Base-by-base conservation (phyloP, 352 stramenopile species). In the Pythium sukuiense region DNA sequence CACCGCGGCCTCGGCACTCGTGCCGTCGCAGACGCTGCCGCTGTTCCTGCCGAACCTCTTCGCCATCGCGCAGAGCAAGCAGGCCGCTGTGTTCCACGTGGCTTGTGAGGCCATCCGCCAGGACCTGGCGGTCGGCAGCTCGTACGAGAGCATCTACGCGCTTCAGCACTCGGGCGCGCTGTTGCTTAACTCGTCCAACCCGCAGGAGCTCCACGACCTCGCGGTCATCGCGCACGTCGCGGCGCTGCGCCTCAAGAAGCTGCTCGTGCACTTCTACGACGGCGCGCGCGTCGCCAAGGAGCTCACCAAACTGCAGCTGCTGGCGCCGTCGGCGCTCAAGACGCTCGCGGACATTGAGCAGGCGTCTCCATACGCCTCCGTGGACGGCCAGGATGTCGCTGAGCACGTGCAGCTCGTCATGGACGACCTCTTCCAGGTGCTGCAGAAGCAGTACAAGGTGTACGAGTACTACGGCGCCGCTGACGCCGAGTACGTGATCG, bases 201-300 rank as follows among this genome's bases (percentile, higher is more conserved):
- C 83, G 11, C 83, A 92, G 63, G 87, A 94, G 63, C 86, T 80
- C 57, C 87, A 95, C 67, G 87, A 95, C 63, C 59, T 95, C 6
- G 82, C 85, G 0, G 75, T 95, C 9, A 80, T 92, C 20, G 83
- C 85, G 3, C 83, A 95, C 62, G 76, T 95, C 52, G 82, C 80
- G 6, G 83, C 83, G 24, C 59, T 77, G 60, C 77, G 80, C 0
- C 75, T 89, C 29, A 70, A 74, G 54, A 88, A 88, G 65, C 73
- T 90, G 27, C 61, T 90, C 30, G 74, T 95, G 27, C 81, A 93
- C 74, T 93, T 95, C 58, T 95, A 91, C 66, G 87, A 95, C 55
- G 83, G 83, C 27, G 69, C 81, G 32, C 84, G 83, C 59, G 78
- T 93, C 12, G 80, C 80, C 0, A 71, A 73, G n/a, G 81, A 92